Percentiles rank a stretch among this genome's conserved stretches.
phyloP scores from a whole-genome alignment of 345 rosid species.

The Populus alba region DNA sequence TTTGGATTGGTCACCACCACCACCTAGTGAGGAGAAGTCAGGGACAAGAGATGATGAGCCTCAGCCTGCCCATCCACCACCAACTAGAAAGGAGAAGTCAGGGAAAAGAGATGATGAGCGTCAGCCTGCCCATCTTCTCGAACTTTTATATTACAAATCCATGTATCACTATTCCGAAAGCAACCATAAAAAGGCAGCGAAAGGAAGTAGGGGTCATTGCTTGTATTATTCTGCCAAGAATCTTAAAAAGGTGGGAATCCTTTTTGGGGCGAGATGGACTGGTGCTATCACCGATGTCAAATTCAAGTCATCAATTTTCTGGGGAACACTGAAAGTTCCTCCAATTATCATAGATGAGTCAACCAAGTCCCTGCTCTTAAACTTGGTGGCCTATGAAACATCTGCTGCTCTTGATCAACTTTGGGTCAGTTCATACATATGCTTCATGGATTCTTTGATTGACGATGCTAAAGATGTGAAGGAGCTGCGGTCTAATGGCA shows the following conservation, averaged over 20 bases:
- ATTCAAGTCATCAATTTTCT: not conserved
- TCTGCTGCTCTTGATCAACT: constrained; percentile 3
- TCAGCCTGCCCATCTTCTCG: not conserved
- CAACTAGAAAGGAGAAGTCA: too few relatives aligned
- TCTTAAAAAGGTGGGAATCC: not conserved
- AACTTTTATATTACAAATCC: not conserved
- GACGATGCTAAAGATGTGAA: constrained; percentile 21
- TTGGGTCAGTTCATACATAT: constrained; percentile 14
- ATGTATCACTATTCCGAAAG: too few relatives aligned
- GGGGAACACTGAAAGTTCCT: constrained; percentile 4
- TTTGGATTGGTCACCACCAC: too few relatives aligned
- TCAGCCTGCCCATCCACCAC: too few relatives aligned
- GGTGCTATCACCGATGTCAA: not conserved
- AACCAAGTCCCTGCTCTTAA: constrained; percentile 9
- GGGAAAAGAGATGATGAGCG: not conserved
- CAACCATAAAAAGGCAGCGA: too few relatives aligned
- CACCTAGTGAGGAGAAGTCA: too few relatives aligned
- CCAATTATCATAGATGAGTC: constrained; percentile 16
- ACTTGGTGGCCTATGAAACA: constrained; percentile 18
- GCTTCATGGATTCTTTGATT: constrained; percentile 20
- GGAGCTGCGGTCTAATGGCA: constrained; percentile 1
- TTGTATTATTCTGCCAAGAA: not conserved
- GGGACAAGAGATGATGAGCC: too few relatives aligned
- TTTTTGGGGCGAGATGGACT: not conserved
- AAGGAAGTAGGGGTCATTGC: too few relatives aligned